Evolutionary conservation across 2,329 filamentous ascomycete genomes (phyloP), one percentile per base, ranked within the genome.

Genomic region (Neofusicoccum ribis): DNA sequence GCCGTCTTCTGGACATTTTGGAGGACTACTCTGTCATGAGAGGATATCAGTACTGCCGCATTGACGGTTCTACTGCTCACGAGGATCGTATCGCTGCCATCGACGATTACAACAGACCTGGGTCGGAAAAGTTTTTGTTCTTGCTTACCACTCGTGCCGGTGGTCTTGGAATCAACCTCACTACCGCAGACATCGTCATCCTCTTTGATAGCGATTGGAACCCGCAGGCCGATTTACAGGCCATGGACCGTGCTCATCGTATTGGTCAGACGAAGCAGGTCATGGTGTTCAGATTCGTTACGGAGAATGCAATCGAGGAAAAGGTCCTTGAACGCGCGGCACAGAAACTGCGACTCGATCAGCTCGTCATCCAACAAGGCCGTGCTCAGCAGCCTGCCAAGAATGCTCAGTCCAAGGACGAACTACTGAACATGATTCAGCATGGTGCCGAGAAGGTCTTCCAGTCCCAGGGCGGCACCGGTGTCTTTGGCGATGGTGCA

Each of bases 151-250:
- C 95, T 44, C 89, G 95, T 79, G 95, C 95, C 65, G 95, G 95
- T 83, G 95, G 95, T 72, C 81, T 99, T 63, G 95, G 95, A 73
- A 99, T 99, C 83, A 99, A 99, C 76, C 82, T 99, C 74, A 99
- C 95, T 0, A 90, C 86, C 67, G 95, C 95, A 64, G 95, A 99
- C 72, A 97, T 98, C 73, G 95, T 99, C 66, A 87, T 99, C 36
- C 86, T 99, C 6, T 99, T 95, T 74, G 95, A 99, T 77, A 97
- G 93, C 72, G 95, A 99, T 76, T 99, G 95, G 95, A 98, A 97
- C 73, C 95, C 95, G 9, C 95, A 99, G 79, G 95, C 95, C 17
- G 95, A 99, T 87, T 81, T 99, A 66, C 95, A 99, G 78, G 95
- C 95, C 65, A 99, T 99, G 95, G 95, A 99, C 74, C 91, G 95